phyloP scores from a whole-genome alignment of 2,329 filamentous ascomycete genomes.

The Aspergillus sp. region DNA sequence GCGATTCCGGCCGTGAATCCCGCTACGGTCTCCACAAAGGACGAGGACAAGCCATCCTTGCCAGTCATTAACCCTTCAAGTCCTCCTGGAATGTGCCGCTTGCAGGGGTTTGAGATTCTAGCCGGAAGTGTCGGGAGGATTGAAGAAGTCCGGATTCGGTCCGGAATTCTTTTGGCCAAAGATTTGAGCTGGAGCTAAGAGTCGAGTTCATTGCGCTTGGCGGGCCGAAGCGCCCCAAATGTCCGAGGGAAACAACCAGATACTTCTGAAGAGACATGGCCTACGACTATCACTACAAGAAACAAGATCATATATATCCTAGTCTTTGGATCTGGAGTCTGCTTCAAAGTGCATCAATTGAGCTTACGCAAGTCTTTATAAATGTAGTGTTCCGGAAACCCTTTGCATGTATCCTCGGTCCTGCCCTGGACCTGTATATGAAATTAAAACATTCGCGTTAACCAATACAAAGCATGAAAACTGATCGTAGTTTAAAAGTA shows the following conservation, averaged over 20 bases:
- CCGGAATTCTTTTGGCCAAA: neutral
- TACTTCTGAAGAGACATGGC: neutral
- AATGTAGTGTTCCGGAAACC: neutral
- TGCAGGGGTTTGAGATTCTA: slow-evolving; percentile 5
- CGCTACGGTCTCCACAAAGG: slow-evolving; percentile 81
- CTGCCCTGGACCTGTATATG: neutral
- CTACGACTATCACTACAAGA: neutral
- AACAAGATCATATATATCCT: neutral
- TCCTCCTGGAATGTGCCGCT: slow-evolving; percentile 3
- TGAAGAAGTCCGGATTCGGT: neutral
- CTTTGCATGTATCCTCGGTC: neutral
- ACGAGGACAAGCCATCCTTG: slow-evolving; percentile 67
- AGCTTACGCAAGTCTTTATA: neutral
- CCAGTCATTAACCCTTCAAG: slow-evolving; percentile 43
- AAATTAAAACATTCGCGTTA: slow-evolving; percentile 9
- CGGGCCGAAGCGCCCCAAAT: slow-evolving; percentile 7
- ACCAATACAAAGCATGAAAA: slow-evolving; percentile 16
- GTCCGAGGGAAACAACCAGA: neutral
- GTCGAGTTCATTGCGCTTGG: slow-evolving; percentile 7
- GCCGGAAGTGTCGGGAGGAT: neutral
- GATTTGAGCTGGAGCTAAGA: neutral
- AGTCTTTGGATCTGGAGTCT: neutral
- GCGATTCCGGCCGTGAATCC: slow-evolving; percentile 86
- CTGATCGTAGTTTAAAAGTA: slow-evolving; percentile 29
- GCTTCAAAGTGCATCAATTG: neutral